phyloP scores from a whole-genome alignment of 306 rosid genomes.

The Mucuna pruriens region DNA sequence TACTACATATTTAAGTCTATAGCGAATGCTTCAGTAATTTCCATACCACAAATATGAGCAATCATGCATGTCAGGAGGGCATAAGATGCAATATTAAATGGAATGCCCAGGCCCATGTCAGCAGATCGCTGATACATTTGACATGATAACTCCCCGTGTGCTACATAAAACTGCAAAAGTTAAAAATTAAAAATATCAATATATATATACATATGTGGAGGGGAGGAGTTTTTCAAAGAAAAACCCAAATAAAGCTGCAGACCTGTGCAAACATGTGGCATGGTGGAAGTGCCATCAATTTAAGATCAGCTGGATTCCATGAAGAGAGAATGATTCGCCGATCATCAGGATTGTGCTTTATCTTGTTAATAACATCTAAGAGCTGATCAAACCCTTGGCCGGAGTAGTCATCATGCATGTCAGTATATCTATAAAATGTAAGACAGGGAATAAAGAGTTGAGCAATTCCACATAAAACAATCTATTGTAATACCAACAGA shows the following conservation, averaged over 20 bases:
- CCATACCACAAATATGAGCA: conserved; percentile 95
- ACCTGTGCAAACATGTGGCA: conserved; percentile 99
- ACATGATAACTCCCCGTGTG: conserved; percentile 89
- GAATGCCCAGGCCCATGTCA: conserved; percentile 91
- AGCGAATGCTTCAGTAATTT: background rate
- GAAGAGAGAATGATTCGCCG: conserved; percentile 87
- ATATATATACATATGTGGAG: background rate
- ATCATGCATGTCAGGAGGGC: conserved; percentile 93
- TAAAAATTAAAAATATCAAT: conserved; percentile 1
- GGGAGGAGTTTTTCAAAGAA: background rate
- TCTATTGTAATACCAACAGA: background rate
- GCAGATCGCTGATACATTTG: conserved; percentile 99
- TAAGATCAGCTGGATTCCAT: conserved; percentile 95
- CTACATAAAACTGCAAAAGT: conserved; percentile 81
- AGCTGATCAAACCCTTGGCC: conserved; percentile 96
- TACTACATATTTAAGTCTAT: background rate
- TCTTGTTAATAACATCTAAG: conserved; percentile 79
- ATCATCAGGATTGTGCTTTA: conserved; percentile 84
- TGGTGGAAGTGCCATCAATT: conserved; percentile 95
- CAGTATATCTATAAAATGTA: conserved; percentile 66
- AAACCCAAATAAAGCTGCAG: conserved; percentile 37
- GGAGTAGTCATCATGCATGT: conserved; percentile 87
- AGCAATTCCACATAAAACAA: conserved; percentile 6
- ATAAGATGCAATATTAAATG: conserved; percentile 95
- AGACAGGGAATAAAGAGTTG: background rate